Conservation (phyloP, 2,329 filamentous ascomycete genomes). For the Sclerotinia nivalis region DNA sequence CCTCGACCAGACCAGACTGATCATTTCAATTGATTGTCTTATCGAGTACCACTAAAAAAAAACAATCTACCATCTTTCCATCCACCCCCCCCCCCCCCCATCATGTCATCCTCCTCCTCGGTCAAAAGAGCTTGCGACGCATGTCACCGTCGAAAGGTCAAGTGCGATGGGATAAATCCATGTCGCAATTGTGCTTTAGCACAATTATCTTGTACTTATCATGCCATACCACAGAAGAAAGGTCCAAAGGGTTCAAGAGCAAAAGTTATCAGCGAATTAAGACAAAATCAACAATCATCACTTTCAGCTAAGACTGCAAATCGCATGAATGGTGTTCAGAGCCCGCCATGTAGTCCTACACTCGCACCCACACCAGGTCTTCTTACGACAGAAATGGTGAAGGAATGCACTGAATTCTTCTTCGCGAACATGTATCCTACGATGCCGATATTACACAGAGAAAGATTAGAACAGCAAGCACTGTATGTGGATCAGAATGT, state of each 20-base stretch:
- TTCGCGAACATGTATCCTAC: slow-evolving; percentile 66
- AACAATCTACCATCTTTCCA: background rate
- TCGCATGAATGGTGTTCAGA: slow-evolving; percentile 57
- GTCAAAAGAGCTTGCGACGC: slow-evolving; percentile 67
- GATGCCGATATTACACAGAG: slow-evolving; percentile 62
- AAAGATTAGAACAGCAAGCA: slow-evolving; percentile 58
- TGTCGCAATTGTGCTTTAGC: slow-evolving; percentile 71
- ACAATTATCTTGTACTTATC: slow-evolving; percentile 70
- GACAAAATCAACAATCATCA: slow-evolving; percentile 67
- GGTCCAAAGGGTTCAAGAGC: slow-evolving; percentile 73
- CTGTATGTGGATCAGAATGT: slow-evolving; percentile 62
- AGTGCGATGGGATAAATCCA: slow-evolving; percentile 69
- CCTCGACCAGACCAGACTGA: background rate
- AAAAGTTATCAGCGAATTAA: slow-evolving; percentile 73
- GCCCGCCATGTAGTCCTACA: slow-evolving; percentile 49
- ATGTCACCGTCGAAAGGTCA: slow-evolving; percentile 73
- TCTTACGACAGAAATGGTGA: slow-evolving; percentile 62
- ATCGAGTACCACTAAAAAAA: background rate
- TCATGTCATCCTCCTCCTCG: slow-evolving; percentile 40
- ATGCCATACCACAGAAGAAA: slow-evolving; percentile 74
- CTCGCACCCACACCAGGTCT: slow-evolving; percentile 60
- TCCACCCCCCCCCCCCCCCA: background rate
- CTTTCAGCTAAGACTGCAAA: slow-evolving; percentile 62
- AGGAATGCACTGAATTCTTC: slow-evolving; percentile 67
- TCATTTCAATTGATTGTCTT: slow-evolving; percentile 8